A percentile compares a stretch with the other conserved stretches of the same genome.
Evolutionary conservation across 805 yeast genomes (phyloP).

Genomic region (Kregervanrija fluxuum): DNA sequence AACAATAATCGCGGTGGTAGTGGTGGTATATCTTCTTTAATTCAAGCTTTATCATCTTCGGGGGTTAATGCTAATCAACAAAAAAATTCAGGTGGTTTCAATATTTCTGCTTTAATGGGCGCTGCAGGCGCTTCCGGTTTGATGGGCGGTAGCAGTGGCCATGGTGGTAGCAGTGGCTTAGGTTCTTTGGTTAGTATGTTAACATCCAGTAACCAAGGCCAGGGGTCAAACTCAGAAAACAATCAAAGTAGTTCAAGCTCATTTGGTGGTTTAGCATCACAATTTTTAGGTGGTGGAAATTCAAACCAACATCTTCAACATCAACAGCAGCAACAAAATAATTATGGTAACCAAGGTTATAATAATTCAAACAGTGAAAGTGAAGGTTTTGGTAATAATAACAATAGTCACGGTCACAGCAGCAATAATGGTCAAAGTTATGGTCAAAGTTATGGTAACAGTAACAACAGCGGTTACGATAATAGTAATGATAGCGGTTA

Average conservation of each 20-base stretch:
- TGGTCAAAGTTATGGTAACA: not conserved
- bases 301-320: not conserved
- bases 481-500: constrained; percentile 2
- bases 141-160: constrained; percentile 4
- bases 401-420: not conserved
- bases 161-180: constrained; percentile 10
- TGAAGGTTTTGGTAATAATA: constrained; percentile 4
- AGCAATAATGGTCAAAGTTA: not conserved
- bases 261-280: not conserved
- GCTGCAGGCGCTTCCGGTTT: constrained; percentile 5
- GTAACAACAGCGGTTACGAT: not conserved
- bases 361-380: not conserved
- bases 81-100: constrained; percentile 23
- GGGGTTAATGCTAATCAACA: constrained; percentile 20
- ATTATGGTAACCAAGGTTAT: constrained; percentile 1
- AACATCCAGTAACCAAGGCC: not conserved
- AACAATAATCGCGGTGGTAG: constrained; percentile 6
- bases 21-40: constrained; percentile 21
- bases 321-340: constrained; percentile 3
- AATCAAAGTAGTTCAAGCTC: not conserved
- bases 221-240: not conserved
- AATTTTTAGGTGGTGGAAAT: not conserved
- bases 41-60: constrained; percentile 18
- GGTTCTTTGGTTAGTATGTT: constrained; percentile 17
- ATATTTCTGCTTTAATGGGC: constrained; percentile 17